Base-by-base conservation (phyloP, 2,329 filamentous ascomycete genomes). In the Ceratocystis albifundus region DNA sequence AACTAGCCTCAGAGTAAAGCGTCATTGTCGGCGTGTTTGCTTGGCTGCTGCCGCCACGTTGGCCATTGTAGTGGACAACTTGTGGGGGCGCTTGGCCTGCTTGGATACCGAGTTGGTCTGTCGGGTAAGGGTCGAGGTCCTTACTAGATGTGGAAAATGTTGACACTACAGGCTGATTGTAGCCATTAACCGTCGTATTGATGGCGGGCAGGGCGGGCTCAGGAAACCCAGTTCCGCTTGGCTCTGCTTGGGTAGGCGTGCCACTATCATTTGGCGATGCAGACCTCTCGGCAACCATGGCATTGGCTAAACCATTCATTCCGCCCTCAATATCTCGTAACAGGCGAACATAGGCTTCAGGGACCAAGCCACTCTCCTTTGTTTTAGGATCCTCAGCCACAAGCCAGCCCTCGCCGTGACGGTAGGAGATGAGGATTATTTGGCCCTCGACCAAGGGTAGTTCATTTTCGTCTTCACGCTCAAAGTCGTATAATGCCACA, bases 301-400 rank as follows among this genome's bases (percentile, higher is more conserved):
- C 59, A 68, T 75, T 78, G 30, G 83, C 85, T 69, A 91, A 75
- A 72, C 88, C 89, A 69, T 83, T 88, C 79, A 92, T 85, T 44
- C 91, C 93, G 22, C 92, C 92, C 74, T 96, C 91, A 66, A 97
- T 96, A 72, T 97, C 91, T 61, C 91, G 86, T 68, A 99, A 81
- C 59, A 99, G 79, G 17, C 94, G 86, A 53, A 99, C 94, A 73
- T 97, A 99, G 75, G 95, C 92, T 76, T 99, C 94, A 0, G 94
- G 94, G 1, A 99, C 94, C 45, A 99, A 81, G 0, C 94, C 94
- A 72, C 90, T 96, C 77, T 99, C 94, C 70, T 85, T 90, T 0
- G 91, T 96, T 75, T 90, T 92, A 12, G 93, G 92, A 72, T 99
- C 94, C 77, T 96, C 90, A 3, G 94, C 94, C 28, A 99, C 94